These are phyloP conservation scores for Leptographium wingfieldii DNA, from an alignment of 2,329 filamentous ascomycete species.

Conservation along the genomic window DNA sequence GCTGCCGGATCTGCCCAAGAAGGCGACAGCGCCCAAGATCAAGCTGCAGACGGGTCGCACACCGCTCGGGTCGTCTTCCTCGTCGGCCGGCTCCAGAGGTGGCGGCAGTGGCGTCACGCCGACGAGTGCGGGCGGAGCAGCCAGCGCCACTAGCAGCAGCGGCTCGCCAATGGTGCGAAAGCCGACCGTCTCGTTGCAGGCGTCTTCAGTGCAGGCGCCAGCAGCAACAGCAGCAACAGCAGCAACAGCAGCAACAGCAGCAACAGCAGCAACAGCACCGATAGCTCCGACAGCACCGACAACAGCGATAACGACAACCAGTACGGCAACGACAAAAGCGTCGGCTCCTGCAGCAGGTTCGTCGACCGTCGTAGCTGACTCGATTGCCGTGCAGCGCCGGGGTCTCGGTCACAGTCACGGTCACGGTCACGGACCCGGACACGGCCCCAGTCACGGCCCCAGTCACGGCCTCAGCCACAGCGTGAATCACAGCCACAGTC, in stretches of 20 bases:
- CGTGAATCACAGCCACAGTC: background rate
- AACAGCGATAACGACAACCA: background rate
- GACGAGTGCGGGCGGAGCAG: background rate
- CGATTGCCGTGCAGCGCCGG: constrained; percentile 9
- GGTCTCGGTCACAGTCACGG: background rate
- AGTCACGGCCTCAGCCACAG: background rate
- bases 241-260: constrained; percentile 11
- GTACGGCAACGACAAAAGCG: background rate
- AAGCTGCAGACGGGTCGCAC: constrained; percentile 11
- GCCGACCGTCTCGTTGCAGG: constrained; percentile 13
- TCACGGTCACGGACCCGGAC: background rate
- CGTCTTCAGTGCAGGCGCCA: background rate
- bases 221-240: background rate
- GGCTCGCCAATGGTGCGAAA: constrained; percentile 10
- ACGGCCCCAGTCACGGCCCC: background rate
- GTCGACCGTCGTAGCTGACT: constrained; percentile 7
- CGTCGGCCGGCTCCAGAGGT: background rate
- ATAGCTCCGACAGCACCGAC: background rate
- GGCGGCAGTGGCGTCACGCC: background rate
- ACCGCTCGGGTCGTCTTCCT: background rate
- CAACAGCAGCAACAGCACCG: constrained; percentile 11
- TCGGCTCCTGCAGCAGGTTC: background rate
- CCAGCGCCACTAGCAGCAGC: background rate
- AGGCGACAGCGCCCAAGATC: constrained; percentile 10
- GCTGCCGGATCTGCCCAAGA: constrained; percentile 7